A percentile compares a stretch with the other conserved stretches of the same genome.
Evolutionary conservation across 139 green algal species (phyloP).

Genomic region (Micractinium conductrix): DNA sequence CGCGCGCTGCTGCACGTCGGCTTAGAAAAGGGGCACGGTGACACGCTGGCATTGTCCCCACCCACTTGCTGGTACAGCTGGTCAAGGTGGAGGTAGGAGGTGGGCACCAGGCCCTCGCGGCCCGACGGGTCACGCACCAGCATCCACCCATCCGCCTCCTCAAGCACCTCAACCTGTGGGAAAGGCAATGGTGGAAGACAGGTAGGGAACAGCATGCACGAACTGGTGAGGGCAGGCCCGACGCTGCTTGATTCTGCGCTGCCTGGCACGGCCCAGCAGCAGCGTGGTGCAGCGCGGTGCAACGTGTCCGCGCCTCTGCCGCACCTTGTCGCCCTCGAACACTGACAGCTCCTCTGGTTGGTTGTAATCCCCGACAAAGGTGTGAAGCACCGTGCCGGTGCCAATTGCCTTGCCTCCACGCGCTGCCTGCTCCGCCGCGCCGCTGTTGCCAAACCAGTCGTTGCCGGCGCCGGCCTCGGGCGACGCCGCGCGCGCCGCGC

Average conservation of each 20-base stretch:
- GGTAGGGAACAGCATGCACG: neutral
- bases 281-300: too few species aligned
- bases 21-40: too few species aligned
- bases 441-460: neutral
- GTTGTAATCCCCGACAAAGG: conserved; percentile 47
- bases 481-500: neutral
- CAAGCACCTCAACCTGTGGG: conserved; percentile 45
- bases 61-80: conserved; percentile 26
- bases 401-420: conserved; percentile 19
- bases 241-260: too few species aligned
- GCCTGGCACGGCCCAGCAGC: too few species aligned
- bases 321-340: conserved; percentile 49
- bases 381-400: conserved; percentile 46
- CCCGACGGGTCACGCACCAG: conserved; percentile 45
- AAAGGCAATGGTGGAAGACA: neutral
- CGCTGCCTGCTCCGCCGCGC: neutral
- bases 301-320: neutral
- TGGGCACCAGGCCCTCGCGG: conserved; percentile 46
- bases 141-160: conserved; percentile 47
- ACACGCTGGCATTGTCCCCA: too few species aligned
- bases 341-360: conserved; percentile 52
- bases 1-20: too few species aligned
- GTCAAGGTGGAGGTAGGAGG: conserved; percentile 38
- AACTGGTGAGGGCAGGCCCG: neutral
- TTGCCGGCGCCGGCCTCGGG: neutral